Percentiles rank a stretch among this genome's conserved stretches.
These are phyloP conservation scores for Parietichytrium sp. DNA, from an alignment of 108 stramenopile genomes.

Conservation along the genomic window DNA sequence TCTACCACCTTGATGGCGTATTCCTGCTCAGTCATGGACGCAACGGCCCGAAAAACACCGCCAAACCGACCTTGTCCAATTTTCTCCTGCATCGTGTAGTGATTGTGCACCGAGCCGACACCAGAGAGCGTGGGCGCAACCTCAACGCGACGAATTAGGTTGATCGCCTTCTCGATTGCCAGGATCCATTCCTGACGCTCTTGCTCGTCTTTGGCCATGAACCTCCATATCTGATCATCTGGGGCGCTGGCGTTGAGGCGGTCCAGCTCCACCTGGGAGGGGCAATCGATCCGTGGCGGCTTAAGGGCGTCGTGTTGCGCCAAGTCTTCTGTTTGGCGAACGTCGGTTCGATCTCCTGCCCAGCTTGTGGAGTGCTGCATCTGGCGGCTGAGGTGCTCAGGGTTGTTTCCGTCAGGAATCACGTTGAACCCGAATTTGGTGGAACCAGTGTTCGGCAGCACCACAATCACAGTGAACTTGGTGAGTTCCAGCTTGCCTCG, in stretches of 20 bases:
- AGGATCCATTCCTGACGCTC: constrained; percentile 2
- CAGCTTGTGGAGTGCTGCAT: too few species aligned
- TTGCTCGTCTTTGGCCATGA: not conserved
- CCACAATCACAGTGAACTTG: not conserved
- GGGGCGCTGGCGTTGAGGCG: not conserved
- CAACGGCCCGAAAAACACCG: constrained; percentile 14
- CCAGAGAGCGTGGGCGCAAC: constrained; percentile 20
- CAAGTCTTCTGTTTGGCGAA: not conserved
- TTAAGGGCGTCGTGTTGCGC: not conserved
- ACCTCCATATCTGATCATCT: constrained; percentile 23
- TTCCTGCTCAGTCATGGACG: constrained; percentile 19
- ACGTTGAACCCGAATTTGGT: not conserved
- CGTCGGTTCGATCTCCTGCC: not conserved
- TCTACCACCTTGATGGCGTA: constrained; percentile 39
- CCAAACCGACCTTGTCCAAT: constrained; percentile 16
- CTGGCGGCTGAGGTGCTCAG: not conserved
- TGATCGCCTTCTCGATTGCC: not conserved
- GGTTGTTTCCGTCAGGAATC: too few species aligned
- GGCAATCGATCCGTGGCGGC: not conserved
- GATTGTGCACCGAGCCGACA: constrained; percentile 17
- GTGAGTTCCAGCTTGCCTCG: constrained; percentile 35
- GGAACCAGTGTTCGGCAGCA: not conserved
- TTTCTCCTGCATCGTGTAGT: not conserved
- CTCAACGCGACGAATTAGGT: constrained; percentile 27
- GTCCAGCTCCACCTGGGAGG: not conserved